phyloP scores from a whole-genome alignment of 306 rosid genomes.

The Acmispon strigosus region DNA sequence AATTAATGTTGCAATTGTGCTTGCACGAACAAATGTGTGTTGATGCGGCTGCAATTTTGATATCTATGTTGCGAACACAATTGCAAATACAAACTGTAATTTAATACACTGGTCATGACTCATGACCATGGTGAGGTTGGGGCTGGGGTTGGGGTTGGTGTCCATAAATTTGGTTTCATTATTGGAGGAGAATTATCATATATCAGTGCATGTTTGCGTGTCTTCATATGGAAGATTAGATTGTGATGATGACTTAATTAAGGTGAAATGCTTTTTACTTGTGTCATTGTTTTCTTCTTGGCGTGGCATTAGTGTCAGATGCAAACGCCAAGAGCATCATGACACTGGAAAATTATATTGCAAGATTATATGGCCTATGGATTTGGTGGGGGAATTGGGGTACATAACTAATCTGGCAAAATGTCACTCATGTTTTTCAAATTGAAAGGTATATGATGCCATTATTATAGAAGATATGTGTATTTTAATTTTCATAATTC shows the following conservation, averaged over 20 bases:
- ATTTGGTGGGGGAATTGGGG: slow-evolving; percentile 25
- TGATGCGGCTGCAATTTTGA: too few species aligned
- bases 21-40: too few species aligned
- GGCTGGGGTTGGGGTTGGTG: background rate
- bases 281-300: slow-evolving; percentile 28
- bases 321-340: slow-evolving; percentile 28
- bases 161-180: slow-evolving; percentile 24
- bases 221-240: slow-evolving; percentile 35
- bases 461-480: background rate
- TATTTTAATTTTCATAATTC: background rate
- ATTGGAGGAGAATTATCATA: slow-evolving; percentile 11
- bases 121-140: background rate
- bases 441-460: background rate
- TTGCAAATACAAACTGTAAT: too few species aligned
- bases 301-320: slow-evolving; percentile 26
- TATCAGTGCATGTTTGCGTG: slow-evolving; percentile 38
- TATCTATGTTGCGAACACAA: too few species aligned
- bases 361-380: slow-evolving; percentile 4
- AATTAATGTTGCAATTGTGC: too few species aligned
- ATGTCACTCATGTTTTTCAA: slow-evolving; percentile 13
- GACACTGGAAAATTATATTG: slow-evolving; percentile 15
- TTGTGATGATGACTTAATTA: slow-evolving; percentile 33
- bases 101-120: too few species aligned
- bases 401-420: slow-evolving; percentile 13
- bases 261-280: slow-evolving; percentile 22